Evolutionary conservation across 306 rosid species (phyloP), one percentile per base, ranked within the genome.

Genomic region (Cicer arietinum): DNA sequence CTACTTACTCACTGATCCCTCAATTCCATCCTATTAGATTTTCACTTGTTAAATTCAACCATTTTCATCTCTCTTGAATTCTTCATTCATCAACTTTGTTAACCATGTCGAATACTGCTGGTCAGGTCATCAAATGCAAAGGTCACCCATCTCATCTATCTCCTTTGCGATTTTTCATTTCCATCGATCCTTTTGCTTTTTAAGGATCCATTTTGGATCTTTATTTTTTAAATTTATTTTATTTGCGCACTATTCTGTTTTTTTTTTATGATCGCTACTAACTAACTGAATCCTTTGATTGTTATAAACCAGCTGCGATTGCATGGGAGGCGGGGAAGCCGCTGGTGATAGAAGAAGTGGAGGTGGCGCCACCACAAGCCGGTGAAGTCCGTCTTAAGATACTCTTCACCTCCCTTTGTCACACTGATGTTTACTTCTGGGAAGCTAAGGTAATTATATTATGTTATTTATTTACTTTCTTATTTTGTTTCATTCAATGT

Each of bases 241-340:
- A 30, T 30, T 30, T 30, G 35, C 35, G 35, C 35, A 30, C 35
- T 30, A 30, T 30, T 30, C 35, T 30, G 4, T 48, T 13, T 0
- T 11, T 10, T 45, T 10, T 47, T 46, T 46, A 9, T 47, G 16
- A 6, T 18, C 14, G 8, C n/a, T 40, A 18, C 12, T 41, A 7
- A 76, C n/a, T 50, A 17, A 57, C 37, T 58, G 65, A 17, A 3
- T 67, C 56, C 43, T 12, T 63, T 35, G 17, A 7, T 13, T 35
- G 10, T 60, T 13, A 30, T 30, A 16, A 5, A 59, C 22, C 18
- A 85, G 88, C 88, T 5, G 88, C 88, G 53, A 75, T 85, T 62
- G 58, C 88, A 47, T 85, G 88, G 88, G 88, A 85, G 42, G 88
- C 88, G 6, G 85, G 79, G 58, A 85, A 85, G 68, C 88, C 88